A percentile compares a stretch with the other conserved stretches of the same genome.
Evolutionary conservation across 345 rosid genomes (phyloP).

Genomic region (Eucalyptus sp.): DNA sequence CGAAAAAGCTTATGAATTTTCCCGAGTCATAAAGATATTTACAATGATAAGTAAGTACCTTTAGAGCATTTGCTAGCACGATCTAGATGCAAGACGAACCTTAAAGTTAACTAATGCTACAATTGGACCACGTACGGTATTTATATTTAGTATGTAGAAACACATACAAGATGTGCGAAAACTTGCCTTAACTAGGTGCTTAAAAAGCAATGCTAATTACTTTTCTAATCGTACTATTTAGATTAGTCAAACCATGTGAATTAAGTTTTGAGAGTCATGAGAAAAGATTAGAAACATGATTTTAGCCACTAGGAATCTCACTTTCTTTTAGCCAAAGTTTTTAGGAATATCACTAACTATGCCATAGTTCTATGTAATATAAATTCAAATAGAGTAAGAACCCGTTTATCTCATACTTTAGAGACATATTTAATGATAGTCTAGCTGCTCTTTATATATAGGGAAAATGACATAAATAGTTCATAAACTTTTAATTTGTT

Average conservation of each 20-base stretch:
- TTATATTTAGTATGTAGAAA: neutral
- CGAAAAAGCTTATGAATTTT: neutral
- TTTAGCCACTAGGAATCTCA: neutral
- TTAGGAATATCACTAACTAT: neutral
- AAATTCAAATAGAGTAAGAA: rapidly evolving
- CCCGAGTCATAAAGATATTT: neutral
- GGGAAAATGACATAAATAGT: too few relatives aligned
- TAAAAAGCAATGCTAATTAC: neutral
- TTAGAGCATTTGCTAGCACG: neutral
- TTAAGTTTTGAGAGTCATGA: neutral
- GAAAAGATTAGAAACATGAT: neutral
- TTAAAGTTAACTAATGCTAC: neutral
- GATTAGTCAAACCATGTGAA: neutral
- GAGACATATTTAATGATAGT: too few relatives aligned
- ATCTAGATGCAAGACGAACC: neutral
- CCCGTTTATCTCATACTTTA: too few relatives aligned
- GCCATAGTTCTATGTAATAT: neutral
- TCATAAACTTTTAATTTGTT: too few relatives aligned
- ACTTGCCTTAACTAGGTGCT: neutral
- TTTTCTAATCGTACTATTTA: neutral
- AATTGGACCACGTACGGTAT: neutral
- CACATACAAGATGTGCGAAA: neutral
- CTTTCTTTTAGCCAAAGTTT: neutral
- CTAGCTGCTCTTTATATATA: too few relatives aligned
- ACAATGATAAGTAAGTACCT: neutral